Evolutionary conservation across 768 basidiomycete genomes (phyloP), one percentile per base, ranked within the genome.

Genomic region (Psilocybe cubensis): DNA sequence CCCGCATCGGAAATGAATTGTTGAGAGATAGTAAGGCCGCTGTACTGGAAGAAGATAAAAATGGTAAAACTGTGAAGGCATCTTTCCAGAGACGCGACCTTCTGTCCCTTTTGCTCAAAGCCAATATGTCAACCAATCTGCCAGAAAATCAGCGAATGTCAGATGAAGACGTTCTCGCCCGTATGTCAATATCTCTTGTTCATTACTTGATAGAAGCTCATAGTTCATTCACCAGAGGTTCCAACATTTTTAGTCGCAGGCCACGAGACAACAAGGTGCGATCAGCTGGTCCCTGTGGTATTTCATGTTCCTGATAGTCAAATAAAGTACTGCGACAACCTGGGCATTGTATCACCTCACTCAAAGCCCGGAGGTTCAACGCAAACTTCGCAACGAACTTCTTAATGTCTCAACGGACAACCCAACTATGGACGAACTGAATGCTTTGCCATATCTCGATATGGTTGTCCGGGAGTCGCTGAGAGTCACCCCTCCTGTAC

Each of bases 401-500:
- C 68, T 81, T 5, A 64, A 71, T 0, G 71, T 86, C 8, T 61
- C 74, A 1, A 84, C 82, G 0, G 83, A 87, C 8, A 81, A 70
- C 1, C 88, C 88, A 3, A 76, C 79, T 4, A 89, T 91, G 84
- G 89, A 91, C 27, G 79, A 86, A 24, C 78, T 92, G 2, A 80
- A 82, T 55, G 73, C 78, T 4, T 74, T 93, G 2, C 80, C 85
- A 0, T 90, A 88, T 63, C 82, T 92, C 20, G 90, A 91, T 59
- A 74, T 74, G 20, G 79, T 88, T 8, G 75, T 87, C 3, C 79
- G 81, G 10, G 88, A 89, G 69, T 81, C 78, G 0, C 67, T 89
- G 55, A 79, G 88, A 1, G 44, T 85, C 1, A 74, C 87, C 53
- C 52, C 84, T 0, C 85, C 85, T 0, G 77, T 87, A 3, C 70